These are phyloP conservation scores for Cutaneotrichosporon cavernicola DNA, from an alignment of 1,284 basidiomycete genomes.

Conservation along the genomic window DNA sequence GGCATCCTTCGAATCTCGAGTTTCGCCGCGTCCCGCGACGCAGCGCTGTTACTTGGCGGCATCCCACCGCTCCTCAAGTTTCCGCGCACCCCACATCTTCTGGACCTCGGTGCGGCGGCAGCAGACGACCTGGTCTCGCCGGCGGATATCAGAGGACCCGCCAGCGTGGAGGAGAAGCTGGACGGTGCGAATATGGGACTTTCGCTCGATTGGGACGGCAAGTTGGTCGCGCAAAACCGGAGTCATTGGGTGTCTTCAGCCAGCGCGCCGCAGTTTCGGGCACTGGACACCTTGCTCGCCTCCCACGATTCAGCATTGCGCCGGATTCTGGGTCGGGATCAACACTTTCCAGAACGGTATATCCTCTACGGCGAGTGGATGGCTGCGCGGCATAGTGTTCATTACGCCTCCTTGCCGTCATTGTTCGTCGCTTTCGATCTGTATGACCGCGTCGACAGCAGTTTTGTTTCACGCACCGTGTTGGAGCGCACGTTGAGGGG, in stretches of 20 bases:
- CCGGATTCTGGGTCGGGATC: constrained; percentile 57
- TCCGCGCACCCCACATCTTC: constrained; percentile 62
- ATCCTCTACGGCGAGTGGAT: constrained; percentile 66
- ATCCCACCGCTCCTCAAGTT: constrained; percentile 58
- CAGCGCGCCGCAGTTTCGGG: constrained; percentile 63
- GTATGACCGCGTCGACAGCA: constrained; percentile 58
- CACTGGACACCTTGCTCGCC: constrained; percentile 60
- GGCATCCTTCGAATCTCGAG: constrained; percentile 53
- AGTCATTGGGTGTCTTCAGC: constrained; percentile 62
- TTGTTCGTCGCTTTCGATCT: constrained; percentile 60
- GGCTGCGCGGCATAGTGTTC: constrained; percentile 62
- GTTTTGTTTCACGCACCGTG: constrained; percentile 54
- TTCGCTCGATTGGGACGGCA: constrained; percentile 58
- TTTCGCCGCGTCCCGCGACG: constrained; percentile 50
- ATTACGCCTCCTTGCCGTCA: constrained; percentile 60
- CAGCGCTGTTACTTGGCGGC: constrained; percentile 57
- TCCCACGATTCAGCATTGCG: constrained; percentile 36
- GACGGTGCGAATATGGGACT: constrained; percentile 69
- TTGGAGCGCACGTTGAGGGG: constrained; percentile 40
- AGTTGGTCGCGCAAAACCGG: constrained; percentile 63
- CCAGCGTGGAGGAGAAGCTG: constrained; percentile 64
- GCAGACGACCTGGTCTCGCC: constrained; percentile 57
- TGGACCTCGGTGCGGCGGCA: constrained; percentile 61
- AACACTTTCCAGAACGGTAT: constrained; percentile 60
- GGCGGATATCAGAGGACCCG: constrained; percentile 28